Conservation (phyloP, 768 basidiomycete genomes). For the Chiua virens region DNA sequence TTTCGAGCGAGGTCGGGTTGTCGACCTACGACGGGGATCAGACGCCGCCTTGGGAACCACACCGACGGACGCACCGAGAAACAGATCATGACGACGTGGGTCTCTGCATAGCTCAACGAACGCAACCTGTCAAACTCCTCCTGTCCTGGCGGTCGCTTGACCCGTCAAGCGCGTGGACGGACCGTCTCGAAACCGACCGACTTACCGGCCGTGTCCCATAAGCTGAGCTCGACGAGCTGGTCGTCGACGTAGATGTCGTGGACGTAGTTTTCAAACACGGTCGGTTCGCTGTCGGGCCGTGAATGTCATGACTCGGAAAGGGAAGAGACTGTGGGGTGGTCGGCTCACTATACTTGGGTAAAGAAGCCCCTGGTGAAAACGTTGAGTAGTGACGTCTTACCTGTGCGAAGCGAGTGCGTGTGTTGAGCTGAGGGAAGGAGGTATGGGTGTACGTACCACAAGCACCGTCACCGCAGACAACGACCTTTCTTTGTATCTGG, state of each 20-base stretch:
- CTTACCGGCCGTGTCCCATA: conserved; percentile 97
- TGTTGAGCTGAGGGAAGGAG: conserved; percentile 11
- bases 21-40: conserved; percentile 59
- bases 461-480: conserved; percentile 96
- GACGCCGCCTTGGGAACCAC: not conserved
- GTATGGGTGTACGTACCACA: conserved; percentile 55
- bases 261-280: conserved; percentile 97
- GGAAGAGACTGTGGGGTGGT: not conserved
- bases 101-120: conserved; percentile 95
- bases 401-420: conserved; percentile 34
- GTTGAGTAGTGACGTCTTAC: conserved; percentile 83
- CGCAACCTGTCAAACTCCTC: conserved; percentile 94
- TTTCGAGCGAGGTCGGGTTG: conserved; percentile 92
- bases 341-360: conserved; percentile 89
- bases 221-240: conserved; percentile 81
- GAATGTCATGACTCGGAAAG: not conserved
- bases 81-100: conserved; percentile 94
- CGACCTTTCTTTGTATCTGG: conserved; percentile 61
- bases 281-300: conserved; percentile 64
- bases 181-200: not conserved
- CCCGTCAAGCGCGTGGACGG: conserved; percentile 24
- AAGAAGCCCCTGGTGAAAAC: conserved; percentile 92
- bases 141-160: conserved; percentile 61
- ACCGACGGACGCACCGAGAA: conserved; percentile 67
- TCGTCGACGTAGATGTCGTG: conserved; percentile 88